Evolutionary conservation across 768 basidiomycete genomes (phyloP).

Genomic region (Psilocybe tampanensis): DNA sequence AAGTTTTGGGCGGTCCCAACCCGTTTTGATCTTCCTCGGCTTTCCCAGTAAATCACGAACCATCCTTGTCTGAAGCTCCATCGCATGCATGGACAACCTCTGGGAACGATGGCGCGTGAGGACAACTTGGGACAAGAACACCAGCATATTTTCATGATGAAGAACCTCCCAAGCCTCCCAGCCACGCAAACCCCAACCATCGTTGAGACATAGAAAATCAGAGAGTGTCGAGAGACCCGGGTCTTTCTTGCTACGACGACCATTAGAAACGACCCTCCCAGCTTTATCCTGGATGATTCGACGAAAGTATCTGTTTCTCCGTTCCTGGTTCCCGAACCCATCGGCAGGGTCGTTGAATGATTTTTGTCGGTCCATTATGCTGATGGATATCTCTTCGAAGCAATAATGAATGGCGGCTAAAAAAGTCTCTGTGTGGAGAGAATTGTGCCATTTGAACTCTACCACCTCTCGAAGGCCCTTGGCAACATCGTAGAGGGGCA

Average conservation of each 20-base stretch:
- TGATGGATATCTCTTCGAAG: not conserved
- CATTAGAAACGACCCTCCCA: not conserved
- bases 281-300: not conserved
- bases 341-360: not conserved
- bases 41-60: not conserved
- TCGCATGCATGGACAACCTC: not conserved
- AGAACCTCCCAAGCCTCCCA: slow-evolving; percentile 4
- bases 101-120: not conserved
- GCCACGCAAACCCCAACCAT: not conserved
- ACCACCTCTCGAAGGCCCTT: not conserved
- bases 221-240: not conserved
- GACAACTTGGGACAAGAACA: not conserved
- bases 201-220: not conserved
- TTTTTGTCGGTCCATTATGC: not conserved
- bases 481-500: not conserved
- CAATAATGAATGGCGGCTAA: not conserved
- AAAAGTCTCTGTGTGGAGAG: not conserved
- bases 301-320: not conserved
- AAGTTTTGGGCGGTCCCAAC: not conserved
- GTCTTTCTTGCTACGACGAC: not conserved
- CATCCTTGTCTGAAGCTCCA: slow-evolving; percentile 1
- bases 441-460: not conserved
- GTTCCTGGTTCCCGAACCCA: not conserved
- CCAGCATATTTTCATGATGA: not conserved
- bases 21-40: not conserved